These are phyloP conservation scores for Thraustochytrium striatum DNA, from an alignment of 352 stramenopile genomes.

Conservation along the genomic window DNA sequence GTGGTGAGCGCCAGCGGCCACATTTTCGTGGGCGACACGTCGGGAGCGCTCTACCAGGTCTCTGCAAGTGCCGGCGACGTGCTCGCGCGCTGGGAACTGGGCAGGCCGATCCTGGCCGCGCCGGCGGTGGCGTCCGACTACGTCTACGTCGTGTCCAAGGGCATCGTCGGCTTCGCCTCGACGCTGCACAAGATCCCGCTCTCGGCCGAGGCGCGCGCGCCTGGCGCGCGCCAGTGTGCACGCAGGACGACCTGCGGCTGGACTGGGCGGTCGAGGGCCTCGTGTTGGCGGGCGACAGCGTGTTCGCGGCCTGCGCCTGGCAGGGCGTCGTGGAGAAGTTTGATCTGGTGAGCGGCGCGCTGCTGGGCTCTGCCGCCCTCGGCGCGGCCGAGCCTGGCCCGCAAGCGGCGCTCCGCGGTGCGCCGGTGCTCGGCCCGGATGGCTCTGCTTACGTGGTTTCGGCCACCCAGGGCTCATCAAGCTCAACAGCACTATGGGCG, in stretches of 20 bases:
- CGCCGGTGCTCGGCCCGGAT: neutral
- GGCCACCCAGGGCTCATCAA: neutral
- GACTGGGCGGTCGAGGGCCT: conserved; percentile 9
- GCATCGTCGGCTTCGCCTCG: neutral
- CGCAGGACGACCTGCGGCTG: neutral
- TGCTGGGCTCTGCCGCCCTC: neutral
- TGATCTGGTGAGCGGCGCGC: neutral
- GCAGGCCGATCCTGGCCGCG: neutral
- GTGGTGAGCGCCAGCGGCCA: neutral
- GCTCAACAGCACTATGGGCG: neutral
- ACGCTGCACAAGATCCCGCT: conserved; percentile 6
- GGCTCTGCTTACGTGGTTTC: neutral
- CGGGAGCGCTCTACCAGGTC: conserved; percentile 21
- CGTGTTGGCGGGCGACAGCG: neutral
- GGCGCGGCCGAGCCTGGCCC: neutral
- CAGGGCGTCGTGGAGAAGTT: conserved; percentile 1
- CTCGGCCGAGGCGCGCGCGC: neutral
- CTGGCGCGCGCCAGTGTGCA: conserved; percentile 28
- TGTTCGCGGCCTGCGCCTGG: conserved; percentile 24
- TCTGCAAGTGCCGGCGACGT: conserved; percentile 10
- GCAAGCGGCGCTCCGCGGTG: too few relatives aligned
- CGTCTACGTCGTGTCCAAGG: neutral
- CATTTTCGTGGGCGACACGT: conserved; percentile 11
- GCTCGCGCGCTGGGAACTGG: neutral
- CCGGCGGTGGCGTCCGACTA: neutral